Conservation (phyloP, 768 basidiomycete species). For the Pulveroboletus sp. region DNA sequence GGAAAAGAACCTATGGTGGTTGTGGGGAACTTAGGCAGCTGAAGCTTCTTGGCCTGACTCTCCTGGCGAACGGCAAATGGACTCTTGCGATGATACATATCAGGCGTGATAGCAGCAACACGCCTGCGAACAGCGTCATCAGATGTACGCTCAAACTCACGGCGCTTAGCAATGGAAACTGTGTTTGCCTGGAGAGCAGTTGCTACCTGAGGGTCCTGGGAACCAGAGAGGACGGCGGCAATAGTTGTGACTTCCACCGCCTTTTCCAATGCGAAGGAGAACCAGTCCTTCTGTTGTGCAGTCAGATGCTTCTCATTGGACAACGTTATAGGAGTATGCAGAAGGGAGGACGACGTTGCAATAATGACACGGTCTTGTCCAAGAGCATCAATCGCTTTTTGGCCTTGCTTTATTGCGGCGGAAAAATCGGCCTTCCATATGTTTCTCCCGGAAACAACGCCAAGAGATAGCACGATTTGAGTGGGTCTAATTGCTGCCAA, state of each 20-base stretch:
- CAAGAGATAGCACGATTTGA: slow-evolving; percentile 79
- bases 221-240: slow-evolving; percentile 79
- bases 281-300: slow-evolving; percentile 90
- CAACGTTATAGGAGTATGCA: slow-evolving; percentile 97
- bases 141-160: slow-evolving; percentile 89
- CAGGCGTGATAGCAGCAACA: slow-evolving; percentile 84
- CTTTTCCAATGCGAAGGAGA: slow-evolving; percentile 98
- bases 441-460: slow-evolving; percentile 96
- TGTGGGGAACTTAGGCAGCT: slow-evolving; percentile 95
- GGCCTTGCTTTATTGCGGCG: slow-evolving; percentile 72
- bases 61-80: slow-evolving; percentile 84
- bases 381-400: slow-evolving; percentile 80
- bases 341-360: slow-evolving; percentile 94
- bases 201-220: slow-evolving; percentile 67
- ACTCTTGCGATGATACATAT: slow-evolving; percentile 82
- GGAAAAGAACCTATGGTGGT: slow-evolving; percentile 99
- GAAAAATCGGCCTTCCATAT: slow-evolving; percentile 98
- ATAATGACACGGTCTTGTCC: slow-evolving; percentile 87
- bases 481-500: slow-evolving; percentile 81
- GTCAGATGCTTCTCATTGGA: slow-evolving; percentile 89
- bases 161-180: slow-evolving; percentile 86
- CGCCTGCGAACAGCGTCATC: slow-evolving; percentile 95
- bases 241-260: slow-evolving; percentile 83
- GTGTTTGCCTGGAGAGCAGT: slow-evolving; percentile 85
- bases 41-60: slow-evolving; percentile 81